Evolutionary conservation across 306 rosid species (phyloP), one percentile per base, ranked within the genome.

Genomic region (Lathyrus aphaca): DNA sequence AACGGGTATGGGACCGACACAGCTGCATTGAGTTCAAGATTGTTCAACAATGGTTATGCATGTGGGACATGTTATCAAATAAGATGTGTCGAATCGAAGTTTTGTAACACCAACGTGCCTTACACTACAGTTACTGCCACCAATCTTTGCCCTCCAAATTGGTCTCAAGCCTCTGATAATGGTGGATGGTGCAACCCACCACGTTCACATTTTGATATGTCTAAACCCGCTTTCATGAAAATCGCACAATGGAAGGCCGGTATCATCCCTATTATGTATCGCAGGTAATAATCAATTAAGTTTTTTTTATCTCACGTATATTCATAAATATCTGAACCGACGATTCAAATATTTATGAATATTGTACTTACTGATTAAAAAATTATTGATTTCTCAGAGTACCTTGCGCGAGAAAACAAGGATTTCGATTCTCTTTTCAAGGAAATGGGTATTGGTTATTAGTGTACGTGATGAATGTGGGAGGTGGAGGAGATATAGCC

Each of bases 141-240:
- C 29, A 94, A 90, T 71, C 76, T 94, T 3, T 94, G 98, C 56
- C 98, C 97, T 0, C 97, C 95, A 1, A 88, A 88, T 57, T 94
- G 96, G 97, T 73, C 90, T 0, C 5, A 88, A 58, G 66, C 87
- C 68, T 88, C 95, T 10, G 77, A 90, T 29, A 69, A 75, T 1
- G 98, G 98, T 2, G 98, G 98, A 2, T 93, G 98, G 98, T 93
- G 97, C 88, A 94, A 90, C 82, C 97, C 97, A 5, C 97, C 97
- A 2, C 82, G 95, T 3, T 17, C 61, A 9, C 97, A 94, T 80
- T 94, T 94, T 10, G 98, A 94, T 77, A 81, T 94, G 97, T 74
- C 96, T 72, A 87, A 94, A 68, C 98, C 98, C 0, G 97, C 98
- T 10, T 94, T 94, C 89, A 90, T 90, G 90, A 86, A 87, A 77